A percentile compares a stretch with the other conserved stretches of the same genome.
These are phyloP conservation scores for Globisporangium mamillatum DNA, from an alignment of 352 stramenopile species.

Conservation along the genomic window DNA sequence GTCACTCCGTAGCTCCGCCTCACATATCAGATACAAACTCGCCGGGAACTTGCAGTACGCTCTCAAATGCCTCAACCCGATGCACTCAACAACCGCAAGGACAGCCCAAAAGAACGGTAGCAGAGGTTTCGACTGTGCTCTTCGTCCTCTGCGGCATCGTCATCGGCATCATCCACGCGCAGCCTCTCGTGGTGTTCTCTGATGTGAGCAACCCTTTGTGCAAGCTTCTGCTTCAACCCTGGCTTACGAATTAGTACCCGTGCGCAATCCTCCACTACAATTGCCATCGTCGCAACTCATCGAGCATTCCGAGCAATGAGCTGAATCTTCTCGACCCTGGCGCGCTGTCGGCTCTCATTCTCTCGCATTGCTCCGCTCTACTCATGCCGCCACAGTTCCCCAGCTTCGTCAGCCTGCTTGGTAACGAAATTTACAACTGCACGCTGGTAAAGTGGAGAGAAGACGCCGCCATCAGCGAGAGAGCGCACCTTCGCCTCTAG, in stretches of 20 bases:
- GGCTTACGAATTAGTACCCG: background rate
- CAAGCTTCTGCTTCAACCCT: background rate
- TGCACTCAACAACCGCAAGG: background rate
- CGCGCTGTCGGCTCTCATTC: background rate
- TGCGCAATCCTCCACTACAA: background rate
- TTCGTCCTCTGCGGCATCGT: background rate
- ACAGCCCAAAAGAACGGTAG: background rate
- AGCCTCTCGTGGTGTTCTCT: background rate
- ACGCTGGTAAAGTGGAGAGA: background rate
- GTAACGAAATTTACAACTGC: background rate
- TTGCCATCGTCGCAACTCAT: background rate
- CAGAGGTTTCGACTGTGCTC: background rate
- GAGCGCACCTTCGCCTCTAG: background rate
- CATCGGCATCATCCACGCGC: background rate
- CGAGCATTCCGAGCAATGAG: background rate
- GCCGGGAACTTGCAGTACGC: background rate
- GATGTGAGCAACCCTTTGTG: background rate
- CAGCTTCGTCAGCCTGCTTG: background rate
- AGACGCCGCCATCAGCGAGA: background rate
- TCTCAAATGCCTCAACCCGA: background rate
- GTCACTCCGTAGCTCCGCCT: background rate
- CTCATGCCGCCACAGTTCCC: background rate
- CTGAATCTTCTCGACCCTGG: background rate
- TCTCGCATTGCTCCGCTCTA: background rate
- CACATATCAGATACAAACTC: background rate